Base-by-base conservation (phyloP, 1,139 yeast species). In the Zygosaccharomyces pseudobailii region DNA sequence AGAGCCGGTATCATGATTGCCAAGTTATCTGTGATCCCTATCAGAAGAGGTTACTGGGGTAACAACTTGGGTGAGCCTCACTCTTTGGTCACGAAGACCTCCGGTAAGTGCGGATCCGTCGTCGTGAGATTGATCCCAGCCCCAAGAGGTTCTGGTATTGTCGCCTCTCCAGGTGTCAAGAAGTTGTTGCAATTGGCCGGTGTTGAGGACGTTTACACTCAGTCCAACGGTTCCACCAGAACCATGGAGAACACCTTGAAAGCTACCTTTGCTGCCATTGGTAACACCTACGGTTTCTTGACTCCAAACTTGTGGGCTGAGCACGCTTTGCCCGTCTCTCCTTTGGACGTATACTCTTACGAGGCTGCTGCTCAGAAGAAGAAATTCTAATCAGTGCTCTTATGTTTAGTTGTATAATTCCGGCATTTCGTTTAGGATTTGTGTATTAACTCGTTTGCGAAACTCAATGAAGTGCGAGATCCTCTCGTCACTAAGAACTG, bases 31-130 rank as follows among this genome's bases (percentile, higher is more conserved):
- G 87, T 92, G 76, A 89, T 94, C 73, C 99, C 99, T 74, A 92
- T 94, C 80, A 90, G 99, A 85, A 89, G 98, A 84, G 99, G 99
- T 82, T 92, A 92, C 92, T 92, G 99, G 99, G 99, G 99, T 79
- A 78, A 96, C 75, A 87, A 88, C 83, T 87, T 92, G 77, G 99
- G 98, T 84, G 85, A 87, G 76, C 98, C 98, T 72, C 99, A 92
- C 87, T 87, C 98, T 64, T 85, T 92, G 73, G 94, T 96, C 71
- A 79, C 85, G 79, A 92, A 92, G 89, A 88, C 90, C 72, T 86
- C 97, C 64, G 97, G 97, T 82, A 90, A 89, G 88, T 90, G 97
- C 82, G 97, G 97, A 83, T 90, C 97, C 76, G 97, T 92, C 71
- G 75, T 84, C 59, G 96, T 89, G 66, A 90, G 97, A 87, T 86